Evolutionary conservation across 1,284 basidiomycete genomes (phyloP), one percentile per base, ranked within the genome.

Genomic region (Mixia osmundae): DNA sequence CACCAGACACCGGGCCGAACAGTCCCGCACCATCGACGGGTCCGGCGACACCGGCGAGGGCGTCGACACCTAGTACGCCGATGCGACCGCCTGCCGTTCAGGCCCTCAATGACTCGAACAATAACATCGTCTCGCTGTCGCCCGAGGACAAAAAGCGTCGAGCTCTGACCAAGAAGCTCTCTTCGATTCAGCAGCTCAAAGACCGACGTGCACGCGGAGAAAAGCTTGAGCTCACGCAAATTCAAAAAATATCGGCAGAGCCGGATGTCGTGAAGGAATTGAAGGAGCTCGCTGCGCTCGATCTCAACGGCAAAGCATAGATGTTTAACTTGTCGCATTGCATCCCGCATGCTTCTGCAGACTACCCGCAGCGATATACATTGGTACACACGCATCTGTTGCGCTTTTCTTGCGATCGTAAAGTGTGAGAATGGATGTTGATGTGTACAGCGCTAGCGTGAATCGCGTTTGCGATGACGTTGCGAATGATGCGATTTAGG

Each of bases 221-320:
- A 55, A 67, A 73, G 39, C 64, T 94, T 29, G 87, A 94, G 57
- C 74, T 72, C 41, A 94, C 85, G 18, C 87, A 95, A 59, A 57
- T 89, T 47, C 77, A 78, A 65, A 95, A 95, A 68, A 89, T 94
- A 48, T 79, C 85, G 27, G 71, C 72, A 6, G 83, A 91, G 59
- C 27, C 24, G 19, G 34, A 38, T 22, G 39, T 36, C 2, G 32
- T 21, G 20, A 32, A 33, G 15, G 39, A 36, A 18, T 20, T 36
- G 22, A 21, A 16, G 3, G 39, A 37, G 20, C 24, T 41, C 11
- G 35, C 18, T n/a, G 30, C 27, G 6, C 14, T 29, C 12, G 27
- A 16, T 29, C 7, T n/a, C n/a, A n/a, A n/a, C n/a, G n/a, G n/a
- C n/a, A n/a, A n/a, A n/a, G n/a, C n/a, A n/a, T n/a, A n/a, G n/a